Conservation (phyloP, 495 filamentous ascomycete species). For the Ascobolus immersus region DNA sequence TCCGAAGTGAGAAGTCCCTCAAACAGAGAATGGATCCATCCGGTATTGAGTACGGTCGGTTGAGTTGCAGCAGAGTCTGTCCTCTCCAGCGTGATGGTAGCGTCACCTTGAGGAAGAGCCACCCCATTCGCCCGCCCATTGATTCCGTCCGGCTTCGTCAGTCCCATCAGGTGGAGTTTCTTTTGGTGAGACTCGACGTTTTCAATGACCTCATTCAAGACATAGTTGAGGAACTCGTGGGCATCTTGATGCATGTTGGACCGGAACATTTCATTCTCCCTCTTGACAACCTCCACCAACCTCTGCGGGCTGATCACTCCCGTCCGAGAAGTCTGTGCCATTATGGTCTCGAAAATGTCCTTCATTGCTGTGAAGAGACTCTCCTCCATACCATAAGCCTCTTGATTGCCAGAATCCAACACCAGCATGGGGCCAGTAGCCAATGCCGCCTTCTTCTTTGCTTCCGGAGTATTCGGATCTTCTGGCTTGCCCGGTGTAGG, state of each 20-base stretch:
- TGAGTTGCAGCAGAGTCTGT: constrained; percentile 15
- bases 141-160: too few species aligned
- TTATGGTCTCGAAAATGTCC: constrained; percentile 84
- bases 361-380: constrained; percentile 82
- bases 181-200: constrained; percentile 47
- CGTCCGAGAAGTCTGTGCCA: constrained; percentile 53
- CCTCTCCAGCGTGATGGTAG: constrained; percentile 21
- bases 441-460: constrained; percentile 86
- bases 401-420: constrained; percentile 50
- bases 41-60: constrained; percentile 25
- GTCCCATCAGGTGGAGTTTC: constrained; percentile 16
- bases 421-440: constrained; percentile 63
- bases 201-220: constrained; percentile 86
- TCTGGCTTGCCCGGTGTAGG: constrained; percentile 18
- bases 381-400: constrained; percentile 75
- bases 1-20: constrained; percentile 87
- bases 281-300: constrained; percentile 76
- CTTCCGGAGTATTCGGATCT: constrained; percentile 72
- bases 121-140: constrained; percentile 20
- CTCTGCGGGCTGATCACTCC: constrained; percentile 82
- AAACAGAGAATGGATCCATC: constrained; percentile 95
- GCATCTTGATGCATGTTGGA: constrained; percentile 95
- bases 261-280: constrained; percentile 93
- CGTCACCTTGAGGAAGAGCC: constrained; percentile 20
- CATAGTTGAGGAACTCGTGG: constrained; percentile 82